Evolutionary conservation across 1,284 basidiomycete species (phyloP), one percentile per base, ranked within the genome.

Genomic region (Polyporus tsugae): DNA sequence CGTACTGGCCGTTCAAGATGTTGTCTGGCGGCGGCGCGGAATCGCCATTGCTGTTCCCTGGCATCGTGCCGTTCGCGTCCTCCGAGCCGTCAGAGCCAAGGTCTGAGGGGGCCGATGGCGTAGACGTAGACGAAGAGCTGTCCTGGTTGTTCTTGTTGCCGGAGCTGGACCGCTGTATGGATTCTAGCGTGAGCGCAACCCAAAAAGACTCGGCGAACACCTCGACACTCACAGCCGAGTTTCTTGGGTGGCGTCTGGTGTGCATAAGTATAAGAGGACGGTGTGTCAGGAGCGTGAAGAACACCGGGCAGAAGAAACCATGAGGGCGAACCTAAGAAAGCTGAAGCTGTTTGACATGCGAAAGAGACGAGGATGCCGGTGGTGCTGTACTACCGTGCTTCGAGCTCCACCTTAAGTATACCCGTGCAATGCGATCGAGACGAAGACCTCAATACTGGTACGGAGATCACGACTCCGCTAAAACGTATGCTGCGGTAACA

Each of bases 1-100:
- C 85, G 76, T 89, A 89, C 44, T 83, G 82, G 5, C 62, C 71
- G 5, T 65, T 63, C 22, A 19, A 2, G 22, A 63, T 42, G 62
- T 35, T 53, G 19, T 29, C 29, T 3, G 49, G 33, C 29, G 29
- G 29, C 29, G 29, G 29, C 6, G 33, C 15, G 33, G 13, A 39
- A 39, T 39, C 39, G 2, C 55, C 35, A 2, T 58, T 2, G 10
- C 33, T 5, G 17, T 35, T 22, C 7, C 6, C 13, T 29, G 25
- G 33, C 6, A 4, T 15, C 15, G 6, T 58, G 13, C 33, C n/a
- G n/a, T 22, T 35, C 29, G 25, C 29, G 17, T 35, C 53, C 25
- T 35, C 46, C 10, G 46, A 49, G 46, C 41, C 17, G 41, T 42
- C 41, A 6, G 41, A 42, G 41, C 41, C 41, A 17, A 42, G 41